These are phyloP conservation scores for Massariosphaeria phaeospora DNA, from an alignment of 495 filamentous ascomycete genomes.

Conservation along the genomic window DNA sequence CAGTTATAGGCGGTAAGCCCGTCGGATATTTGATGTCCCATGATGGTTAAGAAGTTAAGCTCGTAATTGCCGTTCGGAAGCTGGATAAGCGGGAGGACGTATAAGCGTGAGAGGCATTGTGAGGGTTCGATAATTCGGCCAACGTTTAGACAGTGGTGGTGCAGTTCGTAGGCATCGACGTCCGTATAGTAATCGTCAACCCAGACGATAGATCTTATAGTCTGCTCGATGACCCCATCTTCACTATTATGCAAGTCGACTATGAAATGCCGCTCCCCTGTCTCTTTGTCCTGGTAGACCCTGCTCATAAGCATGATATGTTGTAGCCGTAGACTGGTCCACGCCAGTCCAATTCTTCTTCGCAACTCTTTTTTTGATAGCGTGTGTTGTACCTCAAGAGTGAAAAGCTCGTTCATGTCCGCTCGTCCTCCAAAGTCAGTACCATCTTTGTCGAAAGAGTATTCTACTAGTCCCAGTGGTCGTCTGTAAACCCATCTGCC, in stretches of 20 bases:
- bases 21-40: constrained; percentile 37
- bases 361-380: constrained; percentile 26
- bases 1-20: constrained; percentile 38
- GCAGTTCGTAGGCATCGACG: constrained; percentile 35
- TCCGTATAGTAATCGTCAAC: constrained; percentile 34
- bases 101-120: constrained; percentile 34
- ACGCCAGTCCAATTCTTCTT: constrained; percentile 35
- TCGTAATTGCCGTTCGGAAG: constrained; percentile 21
- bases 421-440: constrained; percentile 28
- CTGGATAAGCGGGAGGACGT: constrained; percentile 32
- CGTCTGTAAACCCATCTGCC: constrained; percentile 12
- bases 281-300: constrained; percentile 8
- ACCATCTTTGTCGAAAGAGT: constrained; percentile 30
- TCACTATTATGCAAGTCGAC: constrained; percentile 22
- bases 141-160: constrained; percentile 36
- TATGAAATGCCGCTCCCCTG: constrained; percentile 20
- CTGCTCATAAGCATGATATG: constrained; percentile 36
- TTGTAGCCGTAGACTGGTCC: constrained; percentile 37
- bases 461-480: constrained; percentile 30
- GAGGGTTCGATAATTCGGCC: constrained; percentile 35
- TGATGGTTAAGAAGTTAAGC: constrained; percentile 32
- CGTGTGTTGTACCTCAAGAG: constrained; percentile 22
- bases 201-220: constrained; percentile 30
- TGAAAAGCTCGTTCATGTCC: constrained; percentile 26
- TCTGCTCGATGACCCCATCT: constrained; percentile 22